Percentiles rank a stretch among this genome's conserved stretches.
Conservation (phyloP, 352 stramenopile genomes). For the Globisporangium apiculatum region DNA sequence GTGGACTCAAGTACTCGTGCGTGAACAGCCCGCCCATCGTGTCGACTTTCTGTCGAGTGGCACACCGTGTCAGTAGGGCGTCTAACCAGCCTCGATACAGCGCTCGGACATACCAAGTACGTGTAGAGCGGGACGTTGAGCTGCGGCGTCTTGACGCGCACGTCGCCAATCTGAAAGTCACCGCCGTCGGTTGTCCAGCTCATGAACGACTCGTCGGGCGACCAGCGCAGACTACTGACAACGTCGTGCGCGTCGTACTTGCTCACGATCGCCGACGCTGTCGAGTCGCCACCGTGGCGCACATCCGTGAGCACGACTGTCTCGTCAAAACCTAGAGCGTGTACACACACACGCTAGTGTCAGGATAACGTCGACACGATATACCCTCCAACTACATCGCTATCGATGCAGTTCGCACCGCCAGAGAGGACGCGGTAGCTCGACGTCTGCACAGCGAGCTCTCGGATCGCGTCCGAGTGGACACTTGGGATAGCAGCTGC, state of each 20-base stretch:
- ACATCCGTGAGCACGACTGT: slow-evolving; percentile 72
- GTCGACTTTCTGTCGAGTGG: slow-evolving; percentile 22
- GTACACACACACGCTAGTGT: neutral
- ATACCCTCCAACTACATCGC: no score
- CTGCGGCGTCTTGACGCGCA: slow-evolving; percentile 26
- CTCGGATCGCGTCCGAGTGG: slow-evolving; percentile 68
- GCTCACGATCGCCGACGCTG: slow-evolving; percentile 23
- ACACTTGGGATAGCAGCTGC: slow-evolving; percentile 45
- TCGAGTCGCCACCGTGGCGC: slow-evolving; percentile 28
- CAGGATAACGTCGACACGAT: no score
- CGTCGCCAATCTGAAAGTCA: slow-evolving; percentile 61
- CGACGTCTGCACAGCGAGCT: slow-evolving; percentile 39
- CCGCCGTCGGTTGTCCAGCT: slow-evolving; percentile 82
- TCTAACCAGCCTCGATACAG: neutral
- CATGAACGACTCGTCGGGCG: slow-evolving; percentile 30
- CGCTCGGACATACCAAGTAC: slow-evolving; percentile 16
- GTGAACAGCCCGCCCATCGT: slow-evolving; percentile 54
- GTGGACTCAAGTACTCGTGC: slow-evolving; percentile 55
- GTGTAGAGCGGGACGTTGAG: slow-evolving; percentile 29
- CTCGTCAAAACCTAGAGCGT: slow-evolving; percentile 58
- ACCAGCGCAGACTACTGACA: slow-evolving; percentile 75
- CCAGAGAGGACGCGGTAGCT: slow-evolving; percentile 34
- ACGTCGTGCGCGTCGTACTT: slow-evolving; percentile 76
- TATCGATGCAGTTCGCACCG: slow-evolving; percentile 12
- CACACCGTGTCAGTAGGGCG: neutral